Evolutionary conservation across 352 stramenopile genomes (phyloP).

Genomic region (Globisporangium canariense): DNA sequence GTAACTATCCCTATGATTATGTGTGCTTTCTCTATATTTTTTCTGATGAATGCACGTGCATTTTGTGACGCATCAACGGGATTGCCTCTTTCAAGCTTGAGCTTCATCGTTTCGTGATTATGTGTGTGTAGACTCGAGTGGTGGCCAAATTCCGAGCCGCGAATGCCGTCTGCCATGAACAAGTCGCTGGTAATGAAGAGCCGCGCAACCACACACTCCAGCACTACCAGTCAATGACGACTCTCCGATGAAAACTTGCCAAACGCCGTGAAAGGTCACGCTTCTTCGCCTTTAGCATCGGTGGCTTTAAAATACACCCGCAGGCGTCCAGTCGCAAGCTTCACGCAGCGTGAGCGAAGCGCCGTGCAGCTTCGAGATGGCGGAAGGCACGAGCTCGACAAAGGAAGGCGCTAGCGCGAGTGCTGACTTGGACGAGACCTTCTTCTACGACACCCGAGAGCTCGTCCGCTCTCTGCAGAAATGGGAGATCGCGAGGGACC

Average conservation of each 20-base stretch:
- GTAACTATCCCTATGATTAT: constrained; percentile 8
- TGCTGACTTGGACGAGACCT: constrained; percentile 15
- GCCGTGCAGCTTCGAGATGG: constrained; percentile 4
- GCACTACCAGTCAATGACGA: background rate
- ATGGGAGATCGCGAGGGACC: constrained; percentile 74
- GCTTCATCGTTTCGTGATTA: background rate
- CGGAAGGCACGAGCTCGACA: background rate
- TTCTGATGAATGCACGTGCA: background rate
- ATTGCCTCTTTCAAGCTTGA: background rate
- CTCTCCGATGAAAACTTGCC: background rate
- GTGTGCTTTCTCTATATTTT: constrained; percentile 7
- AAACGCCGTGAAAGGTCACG: constrained; percentile 13
- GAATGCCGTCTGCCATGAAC: background rate
- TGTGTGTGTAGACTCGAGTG: background rate
- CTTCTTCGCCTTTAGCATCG: background rate
- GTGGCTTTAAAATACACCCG: background rate
- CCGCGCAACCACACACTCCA: background rate
- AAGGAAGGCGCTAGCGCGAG: background rate
- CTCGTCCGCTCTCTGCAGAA: constrained; percentile 47
- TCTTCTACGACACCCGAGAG: constrained; percentile 26
- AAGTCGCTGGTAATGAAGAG: background rate
- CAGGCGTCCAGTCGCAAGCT: constrained; percentile 1
- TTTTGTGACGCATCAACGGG: background rate
- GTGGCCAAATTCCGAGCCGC: background rate
- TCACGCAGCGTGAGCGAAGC: background rate